Evolutionary conservation across 345 rosid genomes (phyloP).

Genomic region (Camelina neglecta): DNA sequence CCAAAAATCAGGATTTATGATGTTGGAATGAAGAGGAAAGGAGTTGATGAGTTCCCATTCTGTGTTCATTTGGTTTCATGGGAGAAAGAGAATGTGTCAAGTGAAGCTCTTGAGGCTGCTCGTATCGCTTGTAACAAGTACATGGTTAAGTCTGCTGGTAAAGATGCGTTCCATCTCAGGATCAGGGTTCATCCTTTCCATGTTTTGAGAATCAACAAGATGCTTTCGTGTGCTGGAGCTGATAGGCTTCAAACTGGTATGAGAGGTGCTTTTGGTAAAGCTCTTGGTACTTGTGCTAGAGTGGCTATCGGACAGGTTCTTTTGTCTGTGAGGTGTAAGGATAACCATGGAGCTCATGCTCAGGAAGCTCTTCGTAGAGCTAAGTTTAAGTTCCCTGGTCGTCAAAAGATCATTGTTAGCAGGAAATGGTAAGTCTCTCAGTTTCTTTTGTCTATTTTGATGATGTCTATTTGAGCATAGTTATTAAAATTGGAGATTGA

Average conservation of each 20-base stretch:
- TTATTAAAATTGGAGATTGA: not conserved
- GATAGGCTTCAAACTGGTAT: constrained; percentile 70
- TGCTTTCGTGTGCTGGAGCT: constrained; percentile 79
- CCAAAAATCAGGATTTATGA: constrained; percentile 68
- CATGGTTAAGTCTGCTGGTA: constrained; percentile 64
- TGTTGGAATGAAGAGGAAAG: constrained; percentile 70
- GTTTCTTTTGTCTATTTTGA: not conserved
- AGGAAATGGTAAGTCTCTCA: constrained; percentile 53
- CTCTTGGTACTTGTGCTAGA: constrained; percentile 60
- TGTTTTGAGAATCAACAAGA: constrained; percentile 64
- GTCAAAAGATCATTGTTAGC: constrained; percentile 65
- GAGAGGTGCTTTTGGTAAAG: constrained; percentile 71
- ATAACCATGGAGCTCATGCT: constrained; percentile 57
- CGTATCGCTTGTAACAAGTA: constrained; percentile 75
- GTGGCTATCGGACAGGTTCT: constrained; percentile 65
- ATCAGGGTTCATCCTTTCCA: constrained; percentile 69
- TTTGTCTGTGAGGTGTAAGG: constrained; percentile 63
- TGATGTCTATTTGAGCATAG: too few relatives aligned
- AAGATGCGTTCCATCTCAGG: constrained; percentile 65
- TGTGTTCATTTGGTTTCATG: constrained; percentile 70
- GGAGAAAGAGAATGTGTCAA: constrained; percentile 73
- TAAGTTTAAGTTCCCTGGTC: constrained; percentile 69
- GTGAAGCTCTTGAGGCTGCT: constrained; percentile 70
- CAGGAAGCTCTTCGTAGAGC: constrained; percentile 69
- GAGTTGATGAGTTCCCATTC: constrained; percentile 69